Percentiles rank a stretch among this genome's conserved stretches.
These are phyloP conservation scores for Termitomyces eurrhizus DNA, from an alignment of 768 basidiomycete genomes.

Conservation along the genomic window DNA sequence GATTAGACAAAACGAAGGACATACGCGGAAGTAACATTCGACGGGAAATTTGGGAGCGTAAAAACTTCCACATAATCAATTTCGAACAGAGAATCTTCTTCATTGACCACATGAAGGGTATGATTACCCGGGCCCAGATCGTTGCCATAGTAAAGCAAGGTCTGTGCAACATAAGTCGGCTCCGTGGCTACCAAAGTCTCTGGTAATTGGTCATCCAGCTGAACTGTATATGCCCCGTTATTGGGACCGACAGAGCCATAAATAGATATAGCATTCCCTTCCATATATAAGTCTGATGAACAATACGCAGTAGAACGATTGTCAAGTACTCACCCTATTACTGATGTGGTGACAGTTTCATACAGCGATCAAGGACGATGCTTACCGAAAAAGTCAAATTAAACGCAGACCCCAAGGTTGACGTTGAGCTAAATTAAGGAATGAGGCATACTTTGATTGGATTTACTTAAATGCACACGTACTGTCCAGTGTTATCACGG, in stretches of 20 bases:
- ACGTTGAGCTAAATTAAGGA: background rate
- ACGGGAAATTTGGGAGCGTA: background rate
- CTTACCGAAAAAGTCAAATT: slow-evolving; percentile 1
- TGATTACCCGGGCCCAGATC: background rate
- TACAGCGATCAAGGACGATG: background rate
- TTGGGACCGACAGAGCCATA: background rate
- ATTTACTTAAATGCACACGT: background rate
- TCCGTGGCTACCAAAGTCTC: background rate
- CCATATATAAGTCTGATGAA: background rate
- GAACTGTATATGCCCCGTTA: background rate
- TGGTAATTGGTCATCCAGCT: background rate
- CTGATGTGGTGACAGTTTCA: background rate
- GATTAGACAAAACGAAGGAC: background rate
- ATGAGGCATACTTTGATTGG: background rate
- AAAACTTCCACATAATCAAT: background rate
- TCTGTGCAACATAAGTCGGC: background rate
- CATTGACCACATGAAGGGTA: background rate
- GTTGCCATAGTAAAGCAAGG: background rate
- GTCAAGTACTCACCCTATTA: background rate
- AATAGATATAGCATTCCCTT: background rate
- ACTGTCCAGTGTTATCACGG: slow-evolving; percentile 5
- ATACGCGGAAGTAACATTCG: background rate
- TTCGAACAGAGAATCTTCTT: background rate
- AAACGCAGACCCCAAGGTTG: background rate
- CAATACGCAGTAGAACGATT: background rate